Percentiles rank a stretch among this genome's conserved stretches.
phyloP scores from a whole-genome alignment of 495 filamentous ascomycete genomes.

The Extremus antarcticus region DNA sequence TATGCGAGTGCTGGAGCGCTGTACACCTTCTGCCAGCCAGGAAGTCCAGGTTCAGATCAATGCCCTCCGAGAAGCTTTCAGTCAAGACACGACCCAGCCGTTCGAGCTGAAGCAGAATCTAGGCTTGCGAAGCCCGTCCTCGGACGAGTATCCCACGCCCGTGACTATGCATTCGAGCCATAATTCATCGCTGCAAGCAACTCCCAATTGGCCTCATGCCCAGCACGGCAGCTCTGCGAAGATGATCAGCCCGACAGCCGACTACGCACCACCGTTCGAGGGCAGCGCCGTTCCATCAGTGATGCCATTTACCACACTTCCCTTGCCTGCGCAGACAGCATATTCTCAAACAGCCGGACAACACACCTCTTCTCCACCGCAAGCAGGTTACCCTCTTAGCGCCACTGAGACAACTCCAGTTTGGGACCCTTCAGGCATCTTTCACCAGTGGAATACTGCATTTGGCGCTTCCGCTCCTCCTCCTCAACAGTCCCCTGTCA shows the following conservation, averaged over 20 bases:
- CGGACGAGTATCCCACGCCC: slow-evolving; percentile 36
- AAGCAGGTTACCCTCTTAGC: slow-evolving; percentile 7
- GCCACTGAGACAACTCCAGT: slow-evolving; percentile 31
- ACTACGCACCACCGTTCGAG: slow-evolving; percentile 9
- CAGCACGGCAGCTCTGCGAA: slow-evolving; percentile 6
- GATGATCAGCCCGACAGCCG: slow-evolving; percentile 8
- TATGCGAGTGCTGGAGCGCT: slow-evolving; percentile 88
- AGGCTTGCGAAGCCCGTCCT: slow-evolving; percentile 72
- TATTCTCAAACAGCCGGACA: not conserved
- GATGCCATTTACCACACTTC: not conserved
- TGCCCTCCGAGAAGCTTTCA: slow-evolving; percentile 83
- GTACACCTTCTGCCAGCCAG: slow-evolving; percentile 81
- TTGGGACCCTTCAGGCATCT: slow-evolving; percentile 90
- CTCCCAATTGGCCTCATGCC: slow-evolving; percentile 4
- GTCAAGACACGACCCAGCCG: slow-evolving; percentile 69
- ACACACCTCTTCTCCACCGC: slow-evolving; percentile 8
- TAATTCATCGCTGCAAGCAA: slow-evolving; percentile 1
- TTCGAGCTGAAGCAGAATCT: slow-evolving; percentile 85
- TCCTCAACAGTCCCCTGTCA: slow-evolving; percentile 24
- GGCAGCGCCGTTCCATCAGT: not conserved
- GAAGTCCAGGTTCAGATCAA: slow-evolving; percentile 89
- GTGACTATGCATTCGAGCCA: slow-evolving; percentile 2
- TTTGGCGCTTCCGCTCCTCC: slow-evolving; percentile 49
- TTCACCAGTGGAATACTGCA: slow-evolving; percentile 92
- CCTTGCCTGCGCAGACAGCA: not conserved